Base-by-base conservation (phyloP, 1,284 basidiomycete species). In the Serendipita sp. region DNA sequence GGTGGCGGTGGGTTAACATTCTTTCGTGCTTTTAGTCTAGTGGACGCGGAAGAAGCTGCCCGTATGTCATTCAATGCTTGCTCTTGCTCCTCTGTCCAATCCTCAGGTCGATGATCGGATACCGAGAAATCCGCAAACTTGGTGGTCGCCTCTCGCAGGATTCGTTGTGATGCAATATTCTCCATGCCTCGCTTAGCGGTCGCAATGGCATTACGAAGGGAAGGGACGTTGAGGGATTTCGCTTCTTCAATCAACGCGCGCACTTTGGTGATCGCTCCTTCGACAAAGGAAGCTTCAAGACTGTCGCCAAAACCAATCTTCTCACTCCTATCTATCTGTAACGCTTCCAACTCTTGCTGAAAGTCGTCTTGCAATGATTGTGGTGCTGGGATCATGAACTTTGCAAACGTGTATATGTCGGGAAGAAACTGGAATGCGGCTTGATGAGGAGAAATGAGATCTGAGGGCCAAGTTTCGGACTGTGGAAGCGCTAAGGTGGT, bases 391-490 rank as follows among this genome's bases (percentile, higher is more conserved):
- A 99, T 84, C 91, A 98, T 96, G 75, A 98, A 96, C 69, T 92
- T 94, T 42, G 93, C 82, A 71, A 88, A 98, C 22, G 79, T 76
- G 67, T 88, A 85, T 30, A 96, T 90, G 70, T 98, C 93, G 0
- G 94, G 96, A 22, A 94, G 80, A 76, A 99, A 98, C 72, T 96
- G 84, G 78, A 94, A 98, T 4, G 95, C 94, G 0, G 93, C 91
- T 68, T 91, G 83, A 67, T 94, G 90, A 13, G 91, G 87, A 8
- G 90, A 86, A n/a, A 98, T 76, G 0, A 93, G 79, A 65, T 93
- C 90, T 2, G 89, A 96, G 12, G 93, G 95, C 93, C 94, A 99
- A 1, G 92, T 92, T 5, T 77, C 71, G 0, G 94, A 95, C 32
- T 91, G 85, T 50, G 95, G 95, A 10, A 99, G 78, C 1, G 96